Base-by-base conservation (phyloP, 2,329 filamentous ascomycete genomes). In the Cladosporium sp. region DNA sequence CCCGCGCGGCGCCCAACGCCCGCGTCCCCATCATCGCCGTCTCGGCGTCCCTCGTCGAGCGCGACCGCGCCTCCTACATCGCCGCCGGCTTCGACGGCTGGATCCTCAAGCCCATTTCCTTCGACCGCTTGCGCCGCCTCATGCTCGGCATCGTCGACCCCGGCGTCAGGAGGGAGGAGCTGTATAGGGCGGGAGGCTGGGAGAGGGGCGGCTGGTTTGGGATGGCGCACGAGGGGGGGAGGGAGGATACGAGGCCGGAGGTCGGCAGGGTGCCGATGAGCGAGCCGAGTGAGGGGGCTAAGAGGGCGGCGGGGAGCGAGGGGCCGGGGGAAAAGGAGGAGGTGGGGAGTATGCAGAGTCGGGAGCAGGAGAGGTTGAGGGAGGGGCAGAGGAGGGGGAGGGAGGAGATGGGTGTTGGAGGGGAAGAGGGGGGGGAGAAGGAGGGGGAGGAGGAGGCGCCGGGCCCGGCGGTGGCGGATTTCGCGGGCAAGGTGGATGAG, bases 21-120 rank as follows among this genome's bases (percentile, higher is more conserved):
- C 80, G 86, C 32, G 78, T 91, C 2, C 88, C 90, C 0, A 86
- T 95, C 46, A 89, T 95, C 60, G 90, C 89, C 0, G 89, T 95
- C 0, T 95, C 89, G 0, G 89, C 90, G 7, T 92, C 88, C 0
- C 73, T 95, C 1, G 64, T 87, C 1, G 90, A 95, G 66, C 78
- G 76, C 14, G 80, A 90, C 42, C 79, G 74, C 46, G 74, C 84
- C 38, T 79, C 70, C 0, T 95, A 95, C 59, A 79, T 89, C 41
- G 77, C 86, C 42, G 83, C 83, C 6, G 90, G 90, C 0, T 95
- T 95, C 59, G 89, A 95, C 59, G 90, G 86, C 19, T 95, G 89
- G 89, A 90, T 95, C 22, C 73, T 95, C 53, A 95, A 95, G 63
- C 89, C 89, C 0, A 87, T 95, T 42, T 84, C 92, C 55, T 95